These are phyloP conservation scores for Spizellomyces sp. DNA, from an alignment of 192 early-diverging fungal species.

Conservation along the genomic window DNA sequence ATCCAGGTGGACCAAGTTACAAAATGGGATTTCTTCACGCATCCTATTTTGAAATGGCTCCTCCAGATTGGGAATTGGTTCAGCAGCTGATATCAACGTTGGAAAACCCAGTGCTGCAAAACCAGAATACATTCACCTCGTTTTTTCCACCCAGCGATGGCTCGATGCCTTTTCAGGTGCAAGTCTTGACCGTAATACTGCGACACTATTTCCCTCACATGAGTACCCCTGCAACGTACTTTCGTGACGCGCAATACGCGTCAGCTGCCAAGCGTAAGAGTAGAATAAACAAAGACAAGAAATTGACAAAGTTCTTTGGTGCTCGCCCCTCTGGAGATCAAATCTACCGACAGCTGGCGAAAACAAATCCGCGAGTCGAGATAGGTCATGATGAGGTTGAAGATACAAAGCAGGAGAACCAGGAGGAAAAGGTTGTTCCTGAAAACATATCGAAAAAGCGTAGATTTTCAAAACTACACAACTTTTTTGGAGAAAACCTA, in stretches of 20 bases:
- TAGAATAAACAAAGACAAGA: not conserved
- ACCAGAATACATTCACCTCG: not conserved
- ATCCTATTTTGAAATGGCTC: not conserved
- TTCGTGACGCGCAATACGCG: not conserved
- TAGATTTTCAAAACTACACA: not conserved
- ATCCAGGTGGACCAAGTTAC: not conserved
- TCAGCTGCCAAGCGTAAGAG: not conserved
- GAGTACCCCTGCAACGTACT: not conserved
- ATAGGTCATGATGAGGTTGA: not conserved
- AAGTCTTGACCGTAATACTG: not conserved
- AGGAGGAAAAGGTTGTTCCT: no score
- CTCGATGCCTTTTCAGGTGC: not conserved
- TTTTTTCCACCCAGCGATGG: not conserved
- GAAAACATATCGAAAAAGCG: not conserved
- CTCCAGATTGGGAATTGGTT: not conserved
- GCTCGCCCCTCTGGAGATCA: not conserved
- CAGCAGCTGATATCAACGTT: not conserved
- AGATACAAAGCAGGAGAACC: not conserved
- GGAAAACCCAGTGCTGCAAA: not conserved
- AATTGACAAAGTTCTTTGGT: constrained; percentile 2
- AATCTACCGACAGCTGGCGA: not conserved
- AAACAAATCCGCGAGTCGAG: not conserved
- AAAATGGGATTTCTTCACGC: not conserved
- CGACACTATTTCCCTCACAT: not conserved
- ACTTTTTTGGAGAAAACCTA: constrained; percentile 1